phyloP scores from a whole-genome alignment of 208 protist species.

The Leishmania gerbilli region DNA sequence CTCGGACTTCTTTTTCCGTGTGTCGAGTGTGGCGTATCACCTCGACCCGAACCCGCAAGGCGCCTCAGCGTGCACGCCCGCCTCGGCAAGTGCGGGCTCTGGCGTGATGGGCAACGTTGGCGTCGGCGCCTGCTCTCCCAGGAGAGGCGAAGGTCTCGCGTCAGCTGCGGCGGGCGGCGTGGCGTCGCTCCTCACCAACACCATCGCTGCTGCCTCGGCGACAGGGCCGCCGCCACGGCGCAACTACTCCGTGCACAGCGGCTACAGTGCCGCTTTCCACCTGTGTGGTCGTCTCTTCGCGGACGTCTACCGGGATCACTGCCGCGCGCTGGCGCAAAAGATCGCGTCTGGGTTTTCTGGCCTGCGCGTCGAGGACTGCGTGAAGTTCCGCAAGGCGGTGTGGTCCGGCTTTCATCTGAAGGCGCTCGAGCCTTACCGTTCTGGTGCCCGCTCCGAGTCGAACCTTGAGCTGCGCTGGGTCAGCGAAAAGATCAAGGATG shows the following conservation, averaged over 20 bases:
- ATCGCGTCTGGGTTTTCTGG: conserved; percentile 23
- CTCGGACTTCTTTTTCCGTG: conserved; percentile 41
- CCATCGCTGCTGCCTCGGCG: conserved; percentile 1
- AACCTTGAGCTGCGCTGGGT: conserved; percentile 45
- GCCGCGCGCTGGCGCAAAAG: conserved; percentile 25
- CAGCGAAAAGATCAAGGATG: conserved; percentile 48
- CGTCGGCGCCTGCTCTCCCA: not conserved
- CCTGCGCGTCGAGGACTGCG: conserved; percentile 38
- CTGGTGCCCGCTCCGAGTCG: conserved; percentile 33
- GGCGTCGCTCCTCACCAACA: conserved; percentile 25
- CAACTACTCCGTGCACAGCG: conserved; percentile 28
- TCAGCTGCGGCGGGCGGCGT: conserved; percentile 17
- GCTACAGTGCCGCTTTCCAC: conserved; percentile 43
- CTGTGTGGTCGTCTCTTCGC: conserved; percentile 35
- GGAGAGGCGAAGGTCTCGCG: conserved; percentile 4
- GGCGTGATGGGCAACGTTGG: not conserved
- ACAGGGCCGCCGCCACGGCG: conserved; percentile 12
- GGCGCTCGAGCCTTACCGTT: conserved; percentile 26
- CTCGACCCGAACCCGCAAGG: conserved; percentile 16
- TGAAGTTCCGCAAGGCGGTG: conserved; percentile 34
- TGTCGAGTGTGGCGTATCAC: conserved; percentile 41
- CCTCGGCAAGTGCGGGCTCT: not conserved
- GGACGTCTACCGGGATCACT: conserved; percentile 28
- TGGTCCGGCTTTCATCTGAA: conserved; percentile 34
- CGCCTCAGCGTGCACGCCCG: not conserved